Evolutionary conservation across 257 asterid species (phyloP), one percentile per base, ranked within the genome.

Genomic region (Fraxinus anomala): DNA sequence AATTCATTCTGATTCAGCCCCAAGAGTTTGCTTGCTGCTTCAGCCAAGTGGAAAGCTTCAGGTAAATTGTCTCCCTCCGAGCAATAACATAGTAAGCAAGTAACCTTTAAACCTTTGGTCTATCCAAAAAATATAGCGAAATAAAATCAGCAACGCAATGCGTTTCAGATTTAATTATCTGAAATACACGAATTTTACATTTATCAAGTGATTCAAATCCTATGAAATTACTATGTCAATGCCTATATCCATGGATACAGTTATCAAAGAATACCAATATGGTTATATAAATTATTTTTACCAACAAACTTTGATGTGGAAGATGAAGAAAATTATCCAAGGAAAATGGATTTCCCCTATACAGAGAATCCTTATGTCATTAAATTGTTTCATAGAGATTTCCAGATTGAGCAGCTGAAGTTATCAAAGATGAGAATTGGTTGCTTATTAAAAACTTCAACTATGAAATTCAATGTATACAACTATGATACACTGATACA

Each of bases 61-160:
- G 97, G 92, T 74, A 89, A 90, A 67, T 93, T 95, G 87, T 95
- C 99, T 77, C 99, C 98, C 85, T 95, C 99, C 65, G 99, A 95
- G 87, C 99, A 95, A 88, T 93, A 95, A 84, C 97, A 93, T 24
- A 93, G 79, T 74, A 95, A 81, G 89, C 99, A 93, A 73, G 98
- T 95, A 59, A 89, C 97, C 80, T 93, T 91, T 80, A 95, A 24
- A 75, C 97, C 98, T 87, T 88, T 93, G 66, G 96, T 98, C 99
- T 95, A 78, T 37, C 69, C 79, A 82, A 74, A 31, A 76, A 75
- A 73, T 26, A 26, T 24, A 3, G 34, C 36, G 26, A 63, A 7
- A 11, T 10, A 26, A 7, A 61, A 61, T 61, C 30, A 61, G 68
- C 68, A 61, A 2, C 6, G 3, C n/a, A 24, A 24, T 10, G 19